These are phyloP conservation scores for Elongisporangium prolatum DNA, from an alignment of 352 stramenopile genomes.

Conservation along the genomic window DNA sequence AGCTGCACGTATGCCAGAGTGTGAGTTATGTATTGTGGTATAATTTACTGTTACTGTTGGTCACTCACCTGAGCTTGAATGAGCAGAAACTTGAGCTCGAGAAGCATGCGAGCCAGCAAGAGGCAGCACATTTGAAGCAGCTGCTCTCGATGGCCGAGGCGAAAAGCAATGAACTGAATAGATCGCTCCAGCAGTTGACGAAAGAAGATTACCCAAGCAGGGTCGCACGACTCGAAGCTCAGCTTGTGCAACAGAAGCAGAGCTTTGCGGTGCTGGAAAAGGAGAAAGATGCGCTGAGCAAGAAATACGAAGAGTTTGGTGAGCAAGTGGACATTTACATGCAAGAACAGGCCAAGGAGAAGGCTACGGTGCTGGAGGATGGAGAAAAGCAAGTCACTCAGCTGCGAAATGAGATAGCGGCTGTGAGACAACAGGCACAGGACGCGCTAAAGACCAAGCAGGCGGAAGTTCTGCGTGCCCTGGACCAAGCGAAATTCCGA, in stretches of 20 bases:
- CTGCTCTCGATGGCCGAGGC: conserved; percentile 39
- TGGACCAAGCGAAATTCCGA: conserved; percentile 54
- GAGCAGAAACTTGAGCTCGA: conserved; percentile 44
- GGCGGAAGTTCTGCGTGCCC: conserved; percentile 33
- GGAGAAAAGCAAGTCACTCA: conserved; percentile 30
- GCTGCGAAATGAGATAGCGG: conserved; percentile 30
- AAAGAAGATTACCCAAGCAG: conserved; percentile 43
- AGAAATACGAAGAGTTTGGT: conserved; percentile 72
- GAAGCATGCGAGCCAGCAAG: conserved; percentile 43
- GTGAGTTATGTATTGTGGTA: conserved; percentile 7
- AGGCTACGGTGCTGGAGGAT: conserved; percentile 23
- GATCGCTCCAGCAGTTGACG: conserved; percentile 35
- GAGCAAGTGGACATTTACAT: conserved; percentile 70
- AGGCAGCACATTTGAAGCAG: conserved; percentile 49
- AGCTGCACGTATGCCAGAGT: conserved; percentile 31
- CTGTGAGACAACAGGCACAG: conserved; percentile 23
- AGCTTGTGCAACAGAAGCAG: conserved; percentile 36
- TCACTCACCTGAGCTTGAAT: background rate
- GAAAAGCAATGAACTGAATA: conserved; percentile 37
- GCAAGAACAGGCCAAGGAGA: conserved; percentile 58
- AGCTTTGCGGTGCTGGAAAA: conserved; percentile 24
- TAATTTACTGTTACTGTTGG: background rate
- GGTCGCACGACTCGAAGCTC: conserved; percentile 41
- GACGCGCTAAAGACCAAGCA: conserved; percentile 53
- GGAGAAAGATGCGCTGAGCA: conserved; percentile 51